Evolutionary conservation across 352 stramenopile genomes (phyloP).

Genomic region (Poterioochromonas sp.): DNA sequence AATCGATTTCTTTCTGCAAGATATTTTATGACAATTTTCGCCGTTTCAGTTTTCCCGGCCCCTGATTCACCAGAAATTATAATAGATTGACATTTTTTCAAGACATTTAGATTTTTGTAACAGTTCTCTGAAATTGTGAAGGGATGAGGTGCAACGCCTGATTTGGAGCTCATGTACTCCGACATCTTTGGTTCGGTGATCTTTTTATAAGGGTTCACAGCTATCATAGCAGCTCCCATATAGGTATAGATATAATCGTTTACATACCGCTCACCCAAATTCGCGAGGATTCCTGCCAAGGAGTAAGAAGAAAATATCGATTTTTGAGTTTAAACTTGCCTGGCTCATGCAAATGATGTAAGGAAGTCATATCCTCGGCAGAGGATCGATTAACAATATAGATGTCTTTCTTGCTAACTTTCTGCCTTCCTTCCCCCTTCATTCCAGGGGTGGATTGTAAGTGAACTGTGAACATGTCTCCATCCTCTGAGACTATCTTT

Average conservation of each 20-base stretch:
- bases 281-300: constrained; percentile 5
- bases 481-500: too few species aligned
- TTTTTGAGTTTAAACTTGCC: too few species aligned
- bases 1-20: constrained; percentile 58
- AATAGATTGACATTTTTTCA: constrained; percentile 77
- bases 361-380: constrained; percentile 24
- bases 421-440: too few species aligned
- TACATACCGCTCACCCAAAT: background rate
- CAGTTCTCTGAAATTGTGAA: constrained; percentile 74
- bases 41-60: constrained; percentile 90
- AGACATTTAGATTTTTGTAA: constrained; percentile 72
- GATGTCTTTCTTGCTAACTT: too few species aligned
- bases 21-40: constrained; percentile 89
- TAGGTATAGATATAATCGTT: constrained; percentile 32
- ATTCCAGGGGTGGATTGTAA: too few species aligned
- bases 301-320: background rate
- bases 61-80: constrained; percentile 85
- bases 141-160: constrained; percentile 57
- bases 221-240: constrained; percentile 36
- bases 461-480: too few species aligned
- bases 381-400: too few species aligned
- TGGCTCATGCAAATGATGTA: constrained; percentile 26
- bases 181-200: background rate
- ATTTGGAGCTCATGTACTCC: constrained; percentile 37
- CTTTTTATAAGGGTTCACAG: constrained; percentile 36